Evolutionary conservation across 257 asterid genomes (phyloP).

Genomic region (Solanum lignicaule): DNA sequence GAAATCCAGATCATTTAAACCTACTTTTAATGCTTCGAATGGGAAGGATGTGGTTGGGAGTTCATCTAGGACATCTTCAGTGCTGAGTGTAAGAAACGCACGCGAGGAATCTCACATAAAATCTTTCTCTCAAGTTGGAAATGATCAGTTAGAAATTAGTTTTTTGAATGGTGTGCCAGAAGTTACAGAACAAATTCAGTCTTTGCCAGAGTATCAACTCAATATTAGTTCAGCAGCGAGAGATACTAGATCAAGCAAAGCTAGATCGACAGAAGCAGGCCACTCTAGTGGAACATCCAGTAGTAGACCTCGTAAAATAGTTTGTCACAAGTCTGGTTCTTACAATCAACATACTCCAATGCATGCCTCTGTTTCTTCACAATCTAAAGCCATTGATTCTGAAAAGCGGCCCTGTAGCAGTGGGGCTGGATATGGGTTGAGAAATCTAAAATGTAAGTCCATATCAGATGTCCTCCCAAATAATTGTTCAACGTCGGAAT

Average conservation of each 20-base stretch:
- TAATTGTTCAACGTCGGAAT: conserved; percentile 22
- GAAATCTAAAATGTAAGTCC: conserved; percentile 37
- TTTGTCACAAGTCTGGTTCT: conserved; percentile 17
- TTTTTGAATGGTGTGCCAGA: conserved; percentile 13
- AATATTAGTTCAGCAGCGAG: conserved; percentile 7
- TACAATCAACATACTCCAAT: conserved; percentile 12
- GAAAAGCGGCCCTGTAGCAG: conserved; percentile 12
- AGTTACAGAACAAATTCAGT: conserved; percentile 8
- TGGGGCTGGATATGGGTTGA: conserved; percentile 24
- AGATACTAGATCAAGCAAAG: conserved; percentile 14
- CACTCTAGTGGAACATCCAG: conserved; percentile 26
- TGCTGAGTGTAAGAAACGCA: conserved; percentile 11
- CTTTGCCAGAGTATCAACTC: conserved; percentile 7
- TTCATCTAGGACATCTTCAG: conserved; percentile 22
- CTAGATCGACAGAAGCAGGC: conserved; percentile 11
- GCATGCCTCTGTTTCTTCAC: conserved; percentile 12
- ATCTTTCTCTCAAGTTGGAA: conserved; percentile 14
- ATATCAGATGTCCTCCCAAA: conserved; percentile 31
- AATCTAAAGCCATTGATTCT: conserved; percentile 12
- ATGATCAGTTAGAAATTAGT: conserved; percentile 26
- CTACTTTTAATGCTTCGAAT: conserved; percentile 23
- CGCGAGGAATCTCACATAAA: conserved; percentile 19
- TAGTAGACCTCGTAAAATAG: conserved; percentile 12
- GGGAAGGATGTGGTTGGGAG: conserved; percentile 26
- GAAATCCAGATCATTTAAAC: conserved; percentile 29